Conservation (phyloP, 192 early-diverging fungal species). For the Thoreauomyces humboldtii region DNA sequence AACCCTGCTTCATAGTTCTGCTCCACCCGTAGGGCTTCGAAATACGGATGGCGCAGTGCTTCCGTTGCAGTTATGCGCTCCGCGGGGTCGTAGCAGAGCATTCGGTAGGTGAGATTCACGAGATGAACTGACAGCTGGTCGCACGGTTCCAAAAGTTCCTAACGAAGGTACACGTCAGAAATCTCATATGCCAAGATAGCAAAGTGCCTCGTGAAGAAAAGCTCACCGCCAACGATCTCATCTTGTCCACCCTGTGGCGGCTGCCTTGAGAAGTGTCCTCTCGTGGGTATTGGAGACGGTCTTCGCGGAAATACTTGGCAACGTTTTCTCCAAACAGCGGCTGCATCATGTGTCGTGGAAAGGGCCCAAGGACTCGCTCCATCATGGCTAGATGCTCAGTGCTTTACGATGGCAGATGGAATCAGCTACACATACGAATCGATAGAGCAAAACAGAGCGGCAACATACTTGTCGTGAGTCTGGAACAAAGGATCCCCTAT, state of each 20-base stretch:
- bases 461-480: conserved; percentile 83
- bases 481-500: conserved; percentile 96
- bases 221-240: conserved; percentile 53
- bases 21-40: conserved; percentile 45
- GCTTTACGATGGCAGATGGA: conserved; percentile 33
- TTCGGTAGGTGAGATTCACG: conserved; percentile 73
- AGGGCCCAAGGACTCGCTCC: conserved; percentile 79
- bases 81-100: conserved; percentile 79
- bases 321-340: not conserved
- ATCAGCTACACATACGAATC: not conserved
- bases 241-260: conserved; percentile 58
- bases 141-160: not conserved
- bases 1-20: no score
- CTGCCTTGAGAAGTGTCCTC: conserved; percentile 52
- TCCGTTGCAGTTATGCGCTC: conserved; percentile 76
- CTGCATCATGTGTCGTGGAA: conserved; percentile 66
- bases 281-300: conserved; percentile 53
- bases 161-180: no score
- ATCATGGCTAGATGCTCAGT: conserved; percentile 97
- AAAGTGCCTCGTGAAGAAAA: not conserved
- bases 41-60: conserved; percentile 61
- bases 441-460: not conserved
- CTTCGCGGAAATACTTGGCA: conserved; percentile 17
- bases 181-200: no score
- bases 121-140: not conserved